These are phyloP conservation scores for Chrysopogon serrulatus DNA, from an alignment of 176 grass and related monocot species.

Conservation along the genomic window DNA sequence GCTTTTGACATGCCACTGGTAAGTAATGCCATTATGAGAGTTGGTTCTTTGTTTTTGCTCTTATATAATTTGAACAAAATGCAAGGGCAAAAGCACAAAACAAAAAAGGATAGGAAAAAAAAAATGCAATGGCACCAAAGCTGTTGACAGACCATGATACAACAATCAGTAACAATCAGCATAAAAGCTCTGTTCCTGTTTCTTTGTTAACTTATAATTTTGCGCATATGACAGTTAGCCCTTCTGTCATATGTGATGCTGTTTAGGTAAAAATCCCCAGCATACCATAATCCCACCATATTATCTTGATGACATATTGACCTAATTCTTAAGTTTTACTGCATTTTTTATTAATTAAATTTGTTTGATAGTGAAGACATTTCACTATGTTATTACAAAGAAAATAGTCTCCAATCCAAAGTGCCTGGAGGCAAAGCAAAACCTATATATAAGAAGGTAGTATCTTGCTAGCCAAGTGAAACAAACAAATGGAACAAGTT, in stretches of 20 bases:
- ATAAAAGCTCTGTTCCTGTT: background rate
- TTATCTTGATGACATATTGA: background rate
- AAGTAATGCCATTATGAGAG: slow-evolving; percentile 12
- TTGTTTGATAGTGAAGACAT: background rate
- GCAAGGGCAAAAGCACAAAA: background rate
- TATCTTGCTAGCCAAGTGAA: too few species aligned
- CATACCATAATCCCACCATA: background rate
- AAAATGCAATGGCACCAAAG: background rate
- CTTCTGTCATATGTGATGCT: background rate
- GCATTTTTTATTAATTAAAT: background rate
- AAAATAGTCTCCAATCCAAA: background rate
- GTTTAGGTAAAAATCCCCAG: background rate
- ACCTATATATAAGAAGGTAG: background rate
- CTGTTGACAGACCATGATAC: background rate
- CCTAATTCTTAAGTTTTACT: background rate
- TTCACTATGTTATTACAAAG: background rate
- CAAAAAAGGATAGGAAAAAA: too few species aligned
- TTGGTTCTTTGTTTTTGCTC: background rate
- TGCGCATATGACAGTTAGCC: background rate
- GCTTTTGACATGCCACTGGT: slow-evolving; percentile 96
- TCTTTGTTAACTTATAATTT: background rate
- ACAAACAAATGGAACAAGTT: background rate
- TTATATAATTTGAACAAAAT: background rate
- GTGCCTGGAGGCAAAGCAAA: background rate
- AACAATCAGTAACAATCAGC: background rate